phyloP scores from a whole-genome alignment of 805 yeast species.

The Pichia paraexigua region DNA sequence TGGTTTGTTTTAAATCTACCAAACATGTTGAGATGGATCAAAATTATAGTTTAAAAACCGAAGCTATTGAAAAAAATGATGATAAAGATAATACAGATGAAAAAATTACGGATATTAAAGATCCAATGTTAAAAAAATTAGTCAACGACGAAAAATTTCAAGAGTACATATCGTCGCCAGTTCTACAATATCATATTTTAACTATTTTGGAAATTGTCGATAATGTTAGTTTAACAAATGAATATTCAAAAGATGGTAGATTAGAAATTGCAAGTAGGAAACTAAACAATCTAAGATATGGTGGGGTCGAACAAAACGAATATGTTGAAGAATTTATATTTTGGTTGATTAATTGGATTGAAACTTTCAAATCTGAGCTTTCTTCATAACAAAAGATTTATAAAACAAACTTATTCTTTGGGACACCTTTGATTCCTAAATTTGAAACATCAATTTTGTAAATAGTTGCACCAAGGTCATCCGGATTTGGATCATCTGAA shows the following conservation, averaged over 20 bases:
- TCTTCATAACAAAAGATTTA: constrained; percentile 1
- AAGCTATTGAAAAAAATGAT: neutral
- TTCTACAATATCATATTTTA: constrained; percentile 49
- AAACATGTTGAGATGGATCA: constrained; percentile 26
- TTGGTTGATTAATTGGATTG: constrained; percentile 10
- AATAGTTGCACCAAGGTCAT: constrained; percentile 54
- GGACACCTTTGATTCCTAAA: constrained; percentile 28
- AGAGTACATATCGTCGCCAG: constrained; percentile 40
- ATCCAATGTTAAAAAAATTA: constrained; percentile 24
- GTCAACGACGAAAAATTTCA: constrained; percentile 37
- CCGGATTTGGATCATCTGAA: constrained; percentile 23
- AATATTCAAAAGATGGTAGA: constrained; percentile 45
- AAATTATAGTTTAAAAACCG: neutral
- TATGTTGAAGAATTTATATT: constrained; percentile 57
- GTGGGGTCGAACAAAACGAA: constrained; percentile 61
- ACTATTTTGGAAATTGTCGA: constrained; percentile 39
- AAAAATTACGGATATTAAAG: constrained; percentile 7
- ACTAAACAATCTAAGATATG: constrained; percentile 48
- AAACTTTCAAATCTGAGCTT: neutral
- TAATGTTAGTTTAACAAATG: constrained; percentile 42
- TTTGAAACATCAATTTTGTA: constrained; percentile 35
- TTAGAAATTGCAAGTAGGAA: constrained; percentile 53
- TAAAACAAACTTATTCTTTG: constrained; percentile 17
- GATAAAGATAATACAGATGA: neutral
- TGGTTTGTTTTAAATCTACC: constrained; percentile 50